phyloP scores from a whole-genome alignment of 148 eudicot genomes.

The Cornus florida region DNA sequence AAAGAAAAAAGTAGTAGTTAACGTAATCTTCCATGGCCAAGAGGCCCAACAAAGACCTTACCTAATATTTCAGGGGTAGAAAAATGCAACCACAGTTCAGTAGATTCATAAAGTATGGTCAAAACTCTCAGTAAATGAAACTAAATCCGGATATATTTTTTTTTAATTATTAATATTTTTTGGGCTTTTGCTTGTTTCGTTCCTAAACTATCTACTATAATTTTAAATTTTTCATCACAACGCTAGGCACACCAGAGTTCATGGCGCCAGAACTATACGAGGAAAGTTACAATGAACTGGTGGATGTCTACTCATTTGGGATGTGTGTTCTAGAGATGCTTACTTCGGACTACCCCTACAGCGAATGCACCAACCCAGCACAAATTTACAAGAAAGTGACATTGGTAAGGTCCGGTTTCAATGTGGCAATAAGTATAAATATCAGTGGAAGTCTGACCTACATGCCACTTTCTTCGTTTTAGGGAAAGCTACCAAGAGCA shows the following conservation, averaged over 20 bases:
- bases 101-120: background rate
- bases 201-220: background rate
- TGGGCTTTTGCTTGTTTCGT: background rate
- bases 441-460: background rate
- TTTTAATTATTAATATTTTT: background rate
- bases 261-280: constrained; percentile 81
- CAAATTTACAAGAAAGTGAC: constrained; percentile 62
- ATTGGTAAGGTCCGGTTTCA: constrained; percentile 34
- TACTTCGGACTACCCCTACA: constrained; percentile 54
- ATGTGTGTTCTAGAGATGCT: constrained; percentile 57
- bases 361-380: constrained; percentile 55
- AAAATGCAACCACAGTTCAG: background rate
- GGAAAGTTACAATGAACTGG: constrained; percentile 63
- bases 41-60: constrained; percentile 1
- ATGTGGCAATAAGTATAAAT: constrained; percentile 1
- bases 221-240: constrained; percentile 8
- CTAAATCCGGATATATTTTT: background rate
- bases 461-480: constrained; percentile 16
- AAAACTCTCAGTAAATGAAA: background rate
- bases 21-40: too few species aligned
- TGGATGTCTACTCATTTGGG: constrained; percentile 66
- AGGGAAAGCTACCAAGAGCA: constrained; percentile 52
- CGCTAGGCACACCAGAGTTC: constrained; percentile 68
- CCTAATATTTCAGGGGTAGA: background rate
- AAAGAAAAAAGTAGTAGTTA: background rate